phyloP scores from a whole-genome alignment of 2,329 filamentous ascomycete genomes.

The Botrytis elliptica region DNA sequence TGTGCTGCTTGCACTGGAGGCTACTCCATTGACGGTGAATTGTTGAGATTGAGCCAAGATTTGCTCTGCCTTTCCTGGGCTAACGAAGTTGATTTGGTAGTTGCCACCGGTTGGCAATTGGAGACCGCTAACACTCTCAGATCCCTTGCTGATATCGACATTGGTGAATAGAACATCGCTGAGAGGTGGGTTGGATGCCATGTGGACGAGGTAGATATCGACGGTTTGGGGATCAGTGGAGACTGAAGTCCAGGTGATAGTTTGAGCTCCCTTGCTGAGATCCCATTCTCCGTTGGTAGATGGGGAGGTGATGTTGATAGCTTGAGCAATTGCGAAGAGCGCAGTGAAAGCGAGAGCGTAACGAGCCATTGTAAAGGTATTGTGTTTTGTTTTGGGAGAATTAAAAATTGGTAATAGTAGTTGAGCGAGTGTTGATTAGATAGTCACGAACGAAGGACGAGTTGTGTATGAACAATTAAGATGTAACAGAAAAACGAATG shows the following conservation, averaged over 20 bases:
- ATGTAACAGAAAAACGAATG: slow-evolving; percentile 13
- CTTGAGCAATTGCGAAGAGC: slow-evolving; percentile 22
- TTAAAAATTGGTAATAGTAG: slow-evolving; percentile 3
- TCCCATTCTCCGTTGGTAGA: slow-evolving; percentile 13
- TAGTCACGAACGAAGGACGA: slow-evolving; percentile 18
- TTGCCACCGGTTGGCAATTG: slow-evolving; percentile 19
- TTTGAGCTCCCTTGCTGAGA: slow-evolving; percentile 11
- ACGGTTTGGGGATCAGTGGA: slow-evolving; percentile 13
- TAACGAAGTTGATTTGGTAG: slow-evolving; percentile 23
- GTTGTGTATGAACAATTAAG: background rate
- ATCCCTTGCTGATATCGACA: slow-evolving; percentile 3
- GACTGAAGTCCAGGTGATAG: slow-evolving; percentile 20
- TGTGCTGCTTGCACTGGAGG: slow-evolving; percentile 15
- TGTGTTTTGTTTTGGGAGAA: slow-evolving; percentile 1
- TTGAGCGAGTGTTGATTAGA: slow-evolving; percentile 13
- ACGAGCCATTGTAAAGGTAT: slow-evolving; percentile 16
- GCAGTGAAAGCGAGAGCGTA: slow-evolving; percentile 18
- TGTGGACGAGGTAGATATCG: slow-evolving; percentile 21
- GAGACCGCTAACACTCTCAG: slow-evolving; percentile 3
- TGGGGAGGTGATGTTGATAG: slow-evolving; percentile 21
- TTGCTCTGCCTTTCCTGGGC: slow-evolving; percentile 14
- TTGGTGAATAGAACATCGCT: slow-evolving; percentile 11
- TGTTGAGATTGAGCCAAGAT: slow-evolving; percentile 21
- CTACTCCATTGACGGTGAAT: slow-evolving; percentile 20
- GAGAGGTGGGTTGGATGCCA: slow-evolving; percentile 15